A percentile compares a stretch with the other conserved stretches of the same genome.
Evolutionary conservation across 225 moss, liverwort and hornwort genomes (phyloP).

Genomic region (Bryum argenteum): DNA sequence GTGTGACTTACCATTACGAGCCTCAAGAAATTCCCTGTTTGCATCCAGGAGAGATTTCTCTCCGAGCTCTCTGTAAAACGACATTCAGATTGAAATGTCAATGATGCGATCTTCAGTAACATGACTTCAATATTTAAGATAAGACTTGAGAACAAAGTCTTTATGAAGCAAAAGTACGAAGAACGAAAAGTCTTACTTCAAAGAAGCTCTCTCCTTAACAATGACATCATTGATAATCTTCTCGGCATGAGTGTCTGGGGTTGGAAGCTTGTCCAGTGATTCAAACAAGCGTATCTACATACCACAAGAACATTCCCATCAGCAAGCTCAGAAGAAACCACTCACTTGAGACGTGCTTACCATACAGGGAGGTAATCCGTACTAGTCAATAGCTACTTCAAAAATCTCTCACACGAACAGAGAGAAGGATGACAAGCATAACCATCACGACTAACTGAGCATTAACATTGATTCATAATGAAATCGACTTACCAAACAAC

Average conservation of each 20-base stretch:
- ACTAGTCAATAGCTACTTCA: background rate
- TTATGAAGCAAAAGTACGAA: background rate
- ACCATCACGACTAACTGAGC: background rate
- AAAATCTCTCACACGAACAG: background rate
- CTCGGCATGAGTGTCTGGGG: conserved; percentile 64
- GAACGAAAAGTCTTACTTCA: conserved; percentile 44
- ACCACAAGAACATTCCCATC: conserved; percentile 12
- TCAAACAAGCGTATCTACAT: conserved; percentile 75
- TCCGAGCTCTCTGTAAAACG: conserved; percentile 53
- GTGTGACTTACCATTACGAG: conserved; percentile 50
- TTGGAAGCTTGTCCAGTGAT: conserved; percentile 80
- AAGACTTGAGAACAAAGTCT: background rate
- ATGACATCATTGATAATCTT: conserved; percentile 81
- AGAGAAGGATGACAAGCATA: background rate
- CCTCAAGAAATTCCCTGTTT: conserved; percentile 70
- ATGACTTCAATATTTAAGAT: background rate
- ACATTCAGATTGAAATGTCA: conserved; percentile 3
- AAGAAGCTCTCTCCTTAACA: conserved; percentile 66
- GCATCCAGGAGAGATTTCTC: conserved; percentile 66
- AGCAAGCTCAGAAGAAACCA: conserved; percentile 6
- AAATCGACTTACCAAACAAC: conserved; percentile 61
- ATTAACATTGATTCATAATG: background rate
- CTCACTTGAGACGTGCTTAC: background rate
- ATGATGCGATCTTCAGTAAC: conserved; percentile 9
- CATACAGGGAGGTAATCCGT: background rate